Percentiles rank a stretch among this genome's conserved stretches.
Evolutionary conservation across 2,329 filamentous ascomycete genomes (phyloP).

Genomic region (Ophiocordyceps camponoti-saundersi): DNA sequence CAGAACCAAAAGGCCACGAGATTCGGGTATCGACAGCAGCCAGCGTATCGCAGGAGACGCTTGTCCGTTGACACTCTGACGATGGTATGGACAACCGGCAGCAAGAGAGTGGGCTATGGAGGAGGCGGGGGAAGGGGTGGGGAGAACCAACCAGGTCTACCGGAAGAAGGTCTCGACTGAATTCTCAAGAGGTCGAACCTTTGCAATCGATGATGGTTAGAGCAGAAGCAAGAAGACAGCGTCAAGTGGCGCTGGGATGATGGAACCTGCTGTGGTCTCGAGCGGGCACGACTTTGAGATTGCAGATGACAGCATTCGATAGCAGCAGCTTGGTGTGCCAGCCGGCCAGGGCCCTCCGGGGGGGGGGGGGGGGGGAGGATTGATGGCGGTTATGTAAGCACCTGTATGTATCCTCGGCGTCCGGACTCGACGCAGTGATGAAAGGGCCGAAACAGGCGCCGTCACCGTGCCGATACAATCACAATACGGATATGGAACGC

Average conservation of each 20-base stretch:
- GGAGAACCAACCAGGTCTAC: background rate
- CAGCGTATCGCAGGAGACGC: background rate
- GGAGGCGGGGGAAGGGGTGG: background rate
- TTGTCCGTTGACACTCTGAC: background rate
- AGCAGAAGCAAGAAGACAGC: background rate
- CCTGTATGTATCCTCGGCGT: background rate
- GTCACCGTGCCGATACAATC: background rate
- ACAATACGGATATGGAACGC: no score
- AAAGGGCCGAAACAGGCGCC: background rate
- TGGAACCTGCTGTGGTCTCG: background rate
- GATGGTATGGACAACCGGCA: background rate
- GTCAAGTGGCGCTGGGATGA: background rate
- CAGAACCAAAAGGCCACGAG: background rate
- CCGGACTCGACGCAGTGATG: background rate
- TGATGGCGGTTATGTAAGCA: background rate
- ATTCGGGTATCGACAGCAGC: background rate
- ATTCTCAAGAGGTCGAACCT: background rate
- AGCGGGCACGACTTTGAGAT: conserved; percentile 2
- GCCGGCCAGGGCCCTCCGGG: conserved; percentile 7
- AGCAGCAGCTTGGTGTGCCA: conserved; percentile 9
- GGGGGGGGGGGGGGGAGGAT: no score
- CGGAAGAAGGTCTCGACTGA: background rate
- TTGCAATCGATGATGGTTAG: background rate
- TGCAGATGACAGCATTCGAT: conserved; percentile 15
- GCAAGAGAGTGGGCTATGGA: background rate